These are phyloP conservation scores for Cryphonectria radicalis DNA, from an alignment of 2,329 filamentous ascomycete species.

Conservation along the genomic window DNA sequence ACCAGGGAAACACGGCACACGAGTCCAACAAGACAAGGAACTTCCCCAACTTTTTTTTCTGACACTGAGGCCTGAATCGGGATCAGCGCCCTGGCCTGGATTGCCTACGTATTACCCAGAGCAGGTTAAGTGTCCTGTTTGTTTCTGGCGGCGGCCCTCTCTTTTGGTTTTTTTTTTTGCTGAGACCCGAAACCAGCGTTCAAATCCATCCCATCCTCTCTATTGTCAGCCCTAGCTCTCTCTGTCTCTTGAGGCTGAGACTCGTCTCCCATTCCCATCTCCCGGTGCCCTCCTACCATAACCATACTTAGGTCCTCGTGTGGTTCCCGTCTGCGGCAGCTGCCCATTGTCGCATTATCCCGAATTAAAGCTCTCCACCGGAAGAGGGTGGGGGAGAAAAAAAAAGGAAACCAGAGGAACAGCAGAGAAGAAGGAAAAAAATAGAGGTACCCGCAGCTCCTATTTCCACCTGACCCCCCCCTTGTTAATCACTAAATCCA, in stretches of 20 bases:
- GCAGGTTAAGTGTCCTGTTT: not conserved
- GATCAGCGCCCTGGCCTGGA: conserved; percentile 1
- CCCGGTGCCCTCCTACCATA: conserved; percentile 3
- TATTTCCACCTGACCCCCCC: not conserved
- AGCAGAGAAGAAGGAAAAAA: not conserved
- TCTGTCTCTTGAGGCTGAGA: not conserved
- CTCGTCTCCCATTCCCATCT: conserved; percentile 3
- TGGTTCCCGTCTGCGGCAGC: conserved; percentile 1
- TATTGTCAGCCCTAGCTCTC: not conserved
- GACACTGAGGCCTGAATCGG: conserved; percentile 13
- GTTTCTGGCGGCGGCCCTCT: not conserved
- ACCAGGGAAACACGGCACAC: not conserved
- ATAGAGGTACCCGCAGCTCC: conserved; percentile 15
- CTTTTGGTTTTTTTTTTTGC: not conserved
- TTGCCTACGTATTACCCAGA: not conserved
- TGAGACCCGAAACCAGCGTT: not conserved
- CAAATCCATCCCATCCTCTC: not conserved
- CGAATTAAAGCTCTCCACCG: conserved; percentile 17
- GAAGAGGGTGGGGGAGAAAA: not conserved
- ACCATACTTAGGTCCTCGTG: not conserved
- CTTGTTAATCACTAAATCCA: conserved; percentile 8
- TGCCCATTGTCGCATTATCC: conserved; percentile 10
- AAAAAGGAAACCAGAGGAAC: not conserved
- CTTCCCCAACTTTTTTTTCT: conserved; percentile 40
- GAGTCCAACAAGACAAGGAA: conserved; percentile 33